These are phyloP conservation scores for Colletotrichum sp. DNA, from an alignment of 2,329 filamentous ascomycete genomes.

Conservation along the genomic window DNA sequence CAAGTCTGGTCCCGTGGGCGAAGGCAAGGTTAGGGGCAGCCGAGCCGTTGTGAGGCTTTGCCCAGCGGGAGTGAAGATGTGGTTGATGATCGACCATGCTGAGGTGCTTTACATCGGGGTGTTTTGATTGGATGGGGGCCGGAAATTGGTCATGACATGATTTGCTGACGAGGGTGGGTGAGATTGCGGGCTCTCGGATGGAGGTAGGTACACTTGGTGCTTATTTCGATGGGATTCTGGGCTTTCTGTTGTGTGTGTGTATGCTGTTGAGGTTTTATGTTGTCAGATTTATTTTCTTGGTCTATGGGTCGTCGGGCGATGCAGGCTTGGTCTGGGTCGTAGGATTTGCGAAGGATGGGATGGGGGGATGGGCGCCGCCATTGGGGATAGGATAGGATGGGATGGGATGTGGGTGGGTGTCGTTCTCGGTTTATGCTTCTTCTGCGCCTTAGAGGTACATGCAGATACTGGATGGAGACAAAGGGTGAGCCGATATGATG, in stretches of 20 bases:
- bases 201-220: not conserved
- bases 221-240: not conserved
- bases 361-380: not conserved
- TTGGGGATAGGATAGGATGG: not conserved
- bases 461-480: not conserved
- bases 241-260: not conserved
- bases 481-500: not conserved
- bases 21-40: not conserved
- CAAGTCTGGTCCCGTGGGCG: not conserved
- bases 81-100: not conserved
- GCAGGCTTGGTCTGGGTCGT: not conserved
- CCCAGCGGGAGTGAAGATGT: not conserved
- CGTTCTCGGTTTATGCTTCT: not conserved
- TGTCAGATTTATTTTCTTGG: not conserved
- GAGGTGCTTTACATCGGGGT: not conserved
- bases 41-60: not conserved
- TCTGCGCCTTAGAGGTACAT: not conserved
- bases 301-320: not conserved
- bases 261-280: not conserved
- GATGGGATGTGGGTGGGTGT: not conserved
- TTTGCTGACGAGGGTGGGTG: not conserved
- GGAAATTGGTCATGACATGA: not conserved
- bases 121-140: conserved; percentile 1
- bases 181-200: not conserved
- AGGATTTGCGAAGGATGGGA: not conserved